These are phyloP conservation scores for Caryopteris hybrid DNA, from an alignment of 305 asterid species.

Conservation along the genomic window DNA sequence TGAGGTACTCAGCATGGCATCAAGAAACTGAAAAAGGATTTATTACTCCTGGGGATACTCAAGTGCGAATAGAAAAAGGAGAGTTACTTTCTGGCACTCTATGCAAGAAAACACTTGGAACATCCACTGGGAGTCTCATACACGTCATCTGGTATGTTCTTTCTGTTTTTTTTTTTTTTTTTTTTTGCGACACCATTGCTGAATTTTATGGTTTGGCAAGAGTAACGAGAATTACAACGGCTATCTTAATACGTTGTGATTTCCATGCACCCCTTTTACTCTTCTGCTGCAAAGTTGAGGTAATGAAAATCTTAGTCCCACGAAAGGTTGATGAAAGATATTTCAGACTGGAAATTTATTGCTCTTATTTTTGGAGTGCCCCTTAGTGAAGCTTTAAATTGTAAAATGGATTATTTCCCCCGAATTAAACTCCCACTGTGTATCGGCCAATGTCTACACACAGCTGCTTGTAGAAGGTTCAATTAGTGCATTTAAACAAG, in stretches of 20 bases:
- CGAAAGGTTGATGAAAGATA: too few relatives aligned
- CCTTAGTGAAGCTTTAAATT: neutral
- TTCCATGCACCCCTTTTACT: neutral
- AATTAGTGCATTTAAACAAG: neutral
- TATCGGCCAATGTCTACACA: neutral
- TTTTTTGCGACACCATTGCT: neutral
- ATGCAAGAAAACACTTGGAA: conserved; percentile 96
- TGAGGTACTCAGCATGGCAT: conserved; percentile 95
- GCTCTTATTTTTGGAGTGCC: neutral
- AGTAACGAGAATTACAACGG: neutral
- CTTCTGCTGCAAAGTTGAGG: too few relatives aligned
- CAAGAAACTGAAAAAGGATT: conserved; percentile 77
- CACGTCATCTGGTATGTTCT: conserved; percentile 85
- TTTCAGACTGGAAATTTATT: neutral
- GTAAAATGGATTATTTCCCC: neutral
- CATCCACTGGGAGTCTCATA: conserved; percentile 96
- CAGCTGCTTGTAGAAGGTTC: neutral
- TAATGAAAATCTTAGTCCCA: too few relatives aligned
- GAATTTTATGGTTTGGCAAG: neutral
- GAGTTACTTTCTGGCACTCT: conserved; percentile 93
- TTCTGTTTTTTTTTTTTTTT: neutral
- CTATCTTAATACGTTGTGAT: neutral
- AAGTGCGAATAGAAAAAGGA: conserved; percentile 93
- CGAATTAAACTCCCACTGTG: neutral
- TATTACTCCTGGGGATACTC: conserved; percentile 97